These are phyloP conservation scores for Amanita brunnescens DNA, from an alignment of 768 basidiomycete species.

Conservation along the genomic window DNA sequence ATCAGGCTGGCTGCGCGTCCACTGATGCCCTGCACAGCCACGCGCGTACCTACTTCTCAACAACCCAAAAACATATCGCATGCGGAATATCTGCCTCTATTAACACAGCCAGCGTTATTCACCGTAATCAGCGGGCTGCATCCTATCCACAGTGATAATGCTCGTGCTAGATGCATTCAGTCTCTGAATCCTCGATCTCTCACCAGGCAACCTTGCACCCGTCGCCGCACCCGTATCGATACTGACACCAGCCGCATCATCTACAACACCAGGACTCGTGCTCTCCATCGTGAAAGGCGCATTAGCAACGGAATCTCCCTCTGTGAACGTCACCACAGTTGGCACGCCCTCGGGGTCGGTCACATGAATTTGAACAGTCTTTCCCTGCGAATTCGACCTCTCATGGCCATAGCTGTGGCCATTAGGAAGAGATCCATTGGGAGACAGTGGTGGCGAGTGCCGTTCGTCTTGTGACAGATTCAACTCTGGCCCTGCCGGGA, in stretches of 20 bases:
- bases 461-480: neutral
- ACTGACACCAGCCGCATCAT: neutral
- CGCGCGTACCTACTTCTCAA: neutral
- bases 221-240: neutral
- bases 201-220: neutral
- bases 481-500: neutral
- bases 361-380: constrained; percentile 1
- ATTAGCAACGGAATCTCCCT: neutral
- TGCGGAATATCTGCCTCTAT: too few relatives aligned
- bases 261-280: too few relatives aligned
- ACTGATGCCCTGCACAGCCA: neutral
- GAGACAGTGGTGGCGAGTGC: neutral
- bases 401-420: neutral
- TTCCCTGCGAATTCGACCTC: neutral
- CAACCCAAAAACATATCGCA: too few relatives aligned
- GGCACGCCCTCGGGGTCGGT: neutral
- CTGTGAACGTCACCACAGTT: neutral
- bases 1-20: neutral
- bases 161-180: neutral
- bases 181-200: neutral
- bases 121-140: neutral
- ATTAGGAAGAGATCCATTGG: neutral
- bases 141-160: neutral
- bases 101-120: neutral
- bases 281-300: too few relatives aligned